phyloP scores from a whole-genome alignment of 1,139 yeast species.

The Geotrichum australiense region DNA sequence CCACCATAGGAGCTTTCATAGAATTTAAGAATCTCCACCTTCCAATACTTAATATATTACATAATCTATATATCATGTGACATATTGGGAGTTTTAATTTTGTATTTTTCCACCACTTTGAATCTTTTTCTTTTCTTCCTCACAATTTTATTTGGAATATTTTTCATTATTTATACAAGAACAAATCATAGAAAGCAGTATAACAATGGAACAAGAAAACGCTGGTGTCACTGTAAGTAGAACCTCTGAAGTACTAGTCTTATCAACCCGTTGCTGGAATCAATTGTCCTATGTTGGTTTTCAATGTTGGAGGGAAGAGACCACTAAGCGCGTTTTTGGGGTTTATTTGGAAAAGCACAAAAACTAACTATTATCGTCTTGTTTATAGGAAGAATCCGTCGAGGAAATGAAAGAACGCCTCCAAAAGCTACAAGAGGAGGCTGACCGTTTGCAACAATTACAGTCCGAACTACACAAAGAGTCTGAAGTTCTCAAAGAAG shows the following conservation, averaged over 20 bases:
- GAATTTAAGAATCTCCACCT: too few species aligned
- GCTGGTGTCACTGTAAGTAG: too few species aligned
- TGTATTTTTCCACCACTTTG: background rate
- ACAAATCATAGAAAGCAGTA: too few species aligned
- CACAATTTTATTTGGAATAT: background rate
- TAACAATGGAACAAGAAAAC: too few species aligned
- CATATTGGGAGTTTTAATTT: background rate
- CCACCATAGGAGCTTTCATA: too few species aligned
- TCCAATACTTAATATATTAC: too few species aligned
- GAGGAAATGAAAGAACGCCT: conserved; percentile 35
- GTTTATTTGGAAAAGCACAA: too few species aligned
- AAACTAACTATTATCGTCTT: background rate
- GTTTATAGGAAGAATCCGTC: conserved; percentile 19
- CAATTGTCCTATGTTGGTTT: too few species aligned
- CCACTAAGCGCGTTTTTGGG: too few species aligned
- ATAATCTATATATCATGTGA: background rate
- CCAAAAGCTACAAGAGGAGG: conserved; percentile 46
- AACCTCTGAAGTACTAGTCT: too few species aligned
- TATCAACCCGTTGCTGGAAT: too few species aligned
- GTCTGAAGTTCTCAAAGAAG: conserved; percentile 40
- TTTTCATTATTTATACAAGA: background rate
- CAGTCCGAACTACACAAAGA: conserved; percentile 46
- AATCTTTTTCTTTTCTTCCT: background rate
- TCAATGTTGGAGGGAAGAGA: too few species aligned
- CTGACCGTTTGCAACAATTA: conserved; percentile 46